A percentile compares a stretch with the other conserved stretches of the same genome.
Conservation (phyloP, 768 basidiomycete species). For the Agrocybe chaxingu region DNA sequence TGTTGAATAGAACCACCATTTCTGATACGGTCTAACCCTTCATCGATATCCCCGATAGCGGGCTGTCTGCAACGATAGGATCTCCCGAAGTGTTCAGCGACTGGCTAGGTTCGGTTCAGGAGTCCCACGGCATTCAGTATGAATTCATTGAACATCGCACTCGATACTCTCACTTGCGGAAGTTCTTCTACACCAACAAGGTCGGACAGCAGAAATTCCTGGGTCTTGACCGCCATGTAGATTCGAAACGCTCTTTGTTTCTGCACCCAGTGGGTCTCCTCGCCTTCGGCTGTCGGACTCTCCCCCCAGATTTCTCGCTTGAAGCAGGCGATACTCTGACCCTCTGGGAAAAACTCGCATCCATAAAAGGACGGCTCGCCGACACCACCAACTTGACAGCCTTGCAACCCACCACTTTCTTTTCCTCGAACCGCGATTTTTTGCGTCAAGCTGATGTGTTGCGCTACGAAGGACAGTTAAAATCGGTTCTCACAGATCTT, state of each 20-base stretch:
- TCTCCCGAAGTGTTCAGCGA: conserved; percentile 59
- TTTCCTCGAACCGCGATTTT: conserved; percentile 29
- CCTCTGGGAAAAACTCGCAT: conserved; percentile 44
- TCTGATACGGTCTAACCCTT: neutral
- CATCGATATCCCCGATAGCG: conserved; percentile 32
- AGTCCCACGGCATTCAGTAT: conserved; percentile 55
- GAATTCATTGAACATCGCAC: conserved; percentile 61
- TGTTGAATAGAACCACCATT: conserved; percentile 14
- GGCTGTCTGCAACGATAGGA: conserved; percentile 71
- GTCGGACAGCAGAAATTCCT: conserved; percentile 23
- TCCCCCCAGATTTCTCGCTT: conserved; percentile 63
- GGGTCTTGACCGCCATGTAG: conserved; percentile 33
- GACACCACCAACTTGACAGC: conserved; percentile 19
- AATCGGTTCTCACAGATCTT: conserved; percentile 36
- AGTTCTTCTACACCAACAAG: conserved; percentile 50
- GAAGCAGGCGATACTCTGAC: conserved; percentile 56
- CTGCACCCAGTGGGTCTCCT: conserved; percentile 64
- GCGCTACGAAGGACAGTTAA: conserved; percentile 53
- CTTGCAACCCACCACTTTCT: conserved; percentile 45
- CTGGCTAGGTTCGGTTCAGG: conserved; percentile 64
- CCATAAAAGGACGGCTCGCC: conserved; percentile 2
- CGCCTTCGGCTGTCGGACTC: conserved; percentile 42
- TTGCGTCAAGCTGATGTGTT: conserved; percentile 62
- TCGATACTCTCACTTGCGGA: conserved; percentile 72
- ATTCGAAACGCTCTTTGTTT: conserved; percentile 43